A percentile compares a stretch with the other conserved stretches of the same genome.
phyloP scores from a whole-genome alignment of 768 basidiomycete genomes.

The Russula vinacea region DNA sequence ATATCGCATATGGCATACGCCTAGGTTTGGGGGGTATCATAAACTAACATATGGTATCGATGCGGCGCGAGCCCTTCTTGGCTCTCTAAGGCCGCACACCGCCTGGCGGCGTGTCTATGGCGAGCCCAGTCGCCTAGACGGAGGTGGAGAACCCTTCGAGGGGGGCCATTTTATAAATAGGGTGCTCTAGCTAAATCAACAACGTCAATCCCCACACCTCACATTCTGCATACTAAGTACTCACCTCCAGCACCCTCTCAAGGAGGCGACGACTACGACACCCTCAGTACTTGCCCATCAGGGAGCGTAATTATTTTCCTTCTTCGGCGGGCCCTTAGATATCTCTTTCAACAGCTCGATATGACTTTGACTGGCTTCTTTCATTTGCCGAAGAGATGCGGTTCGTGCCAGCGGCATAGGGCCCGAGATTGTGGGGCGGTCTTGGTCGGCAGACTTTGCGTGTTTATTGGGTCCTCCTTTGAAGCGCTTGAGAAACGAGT shows the following conservation, averaged over 20 bases:
- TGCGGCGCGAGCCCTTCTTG: constrained; percentile 17
- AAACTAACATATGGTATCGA: constrained; percentile 15
- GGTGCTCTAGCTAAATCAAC: constrained; percentile 1
- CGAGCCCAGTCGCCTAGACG: constrained; percentile 14
- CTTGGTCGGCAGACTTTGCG: constrained; percentile 18
- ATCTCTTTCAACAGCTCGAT: constrained; percentile 23
- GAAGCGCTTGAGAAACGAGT: constrained; percentile 32
- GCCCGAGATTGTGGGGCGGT: constrained; percentile 36
- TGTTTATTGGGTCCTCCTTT: constrained; percentile 28
- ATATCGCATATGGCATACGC: constrained; percentile 15
- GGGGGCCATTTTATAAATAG: constrained; percentile 10
- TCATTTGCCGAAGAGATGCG: constrained; percentile 27
- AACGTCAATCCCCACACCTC: constrained; percentile 16
- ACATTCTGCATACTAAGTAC: constrained; percentile 9
- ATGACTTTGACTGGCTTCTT: constrained; percentile 25
- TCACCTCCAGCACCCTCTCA: constrained; percentile 20
- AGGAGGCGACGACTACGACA: constrained; percentile 19
- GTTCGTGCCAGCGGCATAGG: constrained; percentile 36
- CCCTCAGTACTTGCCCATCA: constrained; percentile 30
- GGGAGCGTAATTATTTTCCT: constrained; percentile 35
- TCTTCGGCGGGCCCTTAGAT: constrained; percentile 24
- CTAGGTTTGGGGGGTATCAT: constrained; percentile 13
- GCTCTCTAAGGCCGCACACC: constrained; percentile 22
- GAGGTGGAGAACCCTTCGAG: constrained; percentile 1
- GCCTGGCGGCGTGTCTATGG: constrained; percentile 11